Conservation (phyloP, 2,329 filamentous ascomycete genomes). For the Colletotrichum sidae region DNA sequence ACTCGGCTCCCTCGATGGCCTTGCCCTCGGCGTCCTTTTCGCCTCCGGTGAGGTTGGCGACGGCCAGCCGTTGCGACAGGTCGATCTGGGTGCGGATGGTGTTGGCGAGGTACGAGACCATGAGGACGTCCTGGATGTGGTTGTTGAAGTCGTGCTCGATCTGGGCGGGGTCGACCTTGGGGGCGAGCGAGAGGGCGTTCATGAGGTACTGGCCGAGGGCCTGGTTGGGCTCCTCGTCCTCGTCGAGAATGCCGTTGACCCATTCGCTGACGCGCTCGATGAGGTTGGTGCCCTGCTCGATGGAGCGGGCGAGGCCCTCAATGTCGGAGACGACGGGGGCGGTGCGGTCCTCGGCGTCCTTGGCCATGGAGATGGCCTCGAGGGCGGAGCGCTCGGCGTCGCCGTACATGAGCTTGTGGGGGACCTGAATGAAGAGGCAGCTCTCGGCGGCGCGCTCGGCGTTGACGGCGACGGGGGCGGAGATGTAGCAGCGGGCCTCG, state of each 20-base stretch:
- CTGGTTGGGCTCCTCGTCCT: slow-evolving; percentile 89
- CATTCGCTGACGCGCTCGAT: slow-evolving; percentile 93
- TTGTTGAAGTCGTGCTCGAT: slow-evolving; percentile 99
- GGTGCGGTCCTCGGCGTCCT: slow-evolving; percentile 80
- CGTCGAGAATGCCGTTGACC: slow-evolving; percentile 92
- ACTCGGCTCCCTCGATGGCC: slow-evolving; percentile 54
- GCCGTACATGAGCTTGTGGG: slow-evolving; percentile 91
- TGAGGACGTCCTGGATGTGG: slow-evolving; percentile 98
- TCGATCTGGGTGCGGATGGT: slow-evolving; percentile 99
- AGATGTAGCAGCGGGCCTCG: slow-evolving; percentile 93
- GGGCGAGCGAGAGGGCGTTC: slow-evolving; percentile 90
- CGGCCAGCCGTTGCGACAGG: slow-evolving; percentile 92
- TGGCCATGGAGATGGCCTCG: slow-evolving; percentile 85
- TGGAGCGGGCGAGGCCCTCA: slow-evolving; percentile 84
- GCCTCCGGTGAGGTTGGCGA: slow-evolving; percentile 69
- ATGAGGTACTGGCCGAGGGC: slow-evolving; percentile 95
- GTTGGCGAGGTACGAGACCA: slow-evolving; percentile 98
- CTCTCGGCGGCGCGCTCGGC: slow-evolving; percentile 95
- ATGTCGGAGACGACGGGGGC: slow-evolving; percentile 86
- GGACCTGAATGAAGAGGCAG: slow-evolving; percentile 97
- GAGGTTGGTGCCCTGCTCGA: slow-evolving; percentile 89
- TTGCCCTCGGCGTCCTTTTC: slow-evolving; percentile 64
- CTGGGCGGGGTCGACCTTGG: slow-evolving; percentile 90
- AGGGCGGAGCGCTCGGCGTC: slow-evolving; percentile 76
- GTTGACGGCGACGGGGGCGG: slow-evolving; percentile 92